Conservation (phyloP, 495 filamentous ascomycete genomes). For the Geopyxis carbonaria region DNA sequence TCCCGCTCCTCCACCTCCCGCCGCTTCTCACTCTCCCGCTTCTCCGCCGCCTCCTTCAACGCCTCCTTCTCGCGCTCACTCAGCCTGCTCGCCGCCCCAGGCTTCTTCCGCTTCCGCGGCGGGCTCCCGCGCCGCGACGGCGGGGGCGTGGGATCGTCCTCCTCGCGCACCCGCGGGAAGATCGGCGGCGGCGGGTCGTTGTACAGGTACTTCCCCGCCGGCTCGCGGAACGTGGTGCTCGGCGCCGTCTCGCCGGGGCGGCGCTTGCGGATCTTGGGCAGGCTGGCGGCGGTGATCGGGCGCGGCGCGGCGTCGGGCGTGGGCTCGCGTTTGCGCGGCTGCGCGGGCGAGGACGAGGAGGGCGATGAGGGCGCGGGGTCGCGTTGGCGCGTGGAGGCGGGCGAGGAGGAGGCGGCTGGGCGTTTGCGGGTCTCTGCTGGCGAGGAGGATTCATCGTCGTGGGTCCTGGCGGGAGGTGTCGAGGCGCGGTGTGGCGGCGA, state of each 20-base stretch:
- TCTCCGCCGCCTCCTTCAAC: slow-evolving; percentile 39
- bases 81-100: slow-evolving; percentile 65
- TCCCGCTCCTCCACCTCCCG: slow-evolving; percentile 31
- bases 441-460: too few relatives aligned
- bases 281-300: background rate
- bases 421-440: background rate
- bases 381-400: background rate
- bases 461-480: too few relatives aligned
- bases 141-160: slow-evolving; percentile 24
- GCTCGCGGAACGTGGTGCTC: too few relatives aligned
- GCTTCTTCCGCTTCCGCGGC: slow-evolving; percentile 65
- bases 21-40: too few relatives aligned
- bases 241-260: background rate
- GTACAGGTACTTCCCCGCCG: slow-evolving; percentile 19
- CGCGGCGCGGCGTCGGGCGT: background rate
- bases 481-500: background rate
- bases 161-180: slow-evolving; percentile 7
- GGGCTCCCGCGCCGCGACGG: slow-evolving; percentile 19
- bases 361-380: background rate
- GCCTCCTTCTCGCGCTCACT: slow-evolving; percentile 51
- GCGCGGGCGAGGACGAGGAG: background rate
- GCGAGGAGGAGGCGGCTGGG: background rate
- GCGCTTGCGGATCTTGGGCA: background rate
- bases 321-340: slow-evolving; percentile 3
- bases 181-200: slow-evolving; percentile 15